Percentiles rank a stretch among this genome's conserved stretches.
phyloP scores from a whole-genome alignment of 164 flowering plant genomes.

The Aristolochia fimbriata region DNA sequence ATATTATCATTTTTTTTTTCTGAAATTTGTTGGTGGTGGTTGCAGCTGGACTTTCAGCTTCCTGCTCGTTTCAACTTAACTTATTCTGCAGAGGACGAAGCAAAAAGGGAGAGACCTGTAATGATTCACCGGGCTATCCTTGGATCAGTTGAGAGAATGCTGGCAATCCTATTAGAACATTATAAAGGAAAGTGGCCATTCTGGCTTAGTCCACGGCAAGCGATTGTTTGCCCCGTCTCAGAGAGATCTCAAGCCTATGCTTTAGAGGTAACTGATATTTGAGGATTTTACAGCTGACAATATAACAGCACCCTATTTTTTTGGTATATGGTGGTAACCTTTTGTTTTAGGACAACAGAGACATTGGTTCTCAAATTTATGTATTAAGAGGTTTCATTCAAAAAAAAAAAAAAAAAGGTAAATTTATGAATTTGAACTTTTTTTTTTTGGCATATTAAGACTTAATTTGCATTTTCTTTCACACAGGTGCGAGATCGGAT shows the following conservation, averaged over 20 bases:
- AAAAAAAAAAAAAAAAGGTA: no score
- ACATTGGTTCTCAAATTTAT: no score
- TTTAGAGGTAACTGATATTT: slow-evolving; percentile 33
- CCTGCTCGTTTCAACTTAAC: slow-evolving; percentile 78
- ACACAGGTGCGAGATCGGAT: slow-evolving; percentile 60
- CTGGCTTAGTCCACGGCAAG: slow-evolving; percentile 99
- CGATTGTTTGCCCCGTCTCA: slow-evolving; percentile 91
- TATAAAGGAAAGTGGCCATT: slow-evolving; percentile 99
- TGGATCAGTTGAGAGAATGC: slow-evolving; percentile 97
- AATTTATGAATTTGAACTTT: no score
- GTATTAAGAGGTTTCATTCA: no score
- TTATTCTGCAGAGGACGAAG: slow-evolving; percentile 96
- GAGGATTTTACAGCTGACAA: no score
- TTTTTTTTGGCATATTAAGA: no score
- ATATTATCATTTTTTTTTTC: not conserved
- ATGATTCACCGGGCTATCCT: slow-evolving; percentile 96
- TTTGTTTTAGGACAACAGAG: no score
- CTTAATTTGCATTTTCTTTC: not conserved
- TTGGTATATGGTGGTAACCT: no score
- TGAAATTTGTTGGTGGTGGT: slow-evolving; percentile 6
- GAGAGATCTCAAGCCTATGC: slow-evolving; percentile 81
- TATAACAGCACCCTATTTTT: no score
- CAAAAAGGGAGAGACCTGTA: slow-evolving; percentile 81
- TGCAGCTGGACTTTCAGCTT: slow-evolving; percentile 96
- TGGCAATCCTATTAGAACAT: slow-evolving; percentile 94